Evolutionary conservation across 768 basidiomycete genomes (phyloP).

Genomic region (Macrocybe gigantea): DNA sequence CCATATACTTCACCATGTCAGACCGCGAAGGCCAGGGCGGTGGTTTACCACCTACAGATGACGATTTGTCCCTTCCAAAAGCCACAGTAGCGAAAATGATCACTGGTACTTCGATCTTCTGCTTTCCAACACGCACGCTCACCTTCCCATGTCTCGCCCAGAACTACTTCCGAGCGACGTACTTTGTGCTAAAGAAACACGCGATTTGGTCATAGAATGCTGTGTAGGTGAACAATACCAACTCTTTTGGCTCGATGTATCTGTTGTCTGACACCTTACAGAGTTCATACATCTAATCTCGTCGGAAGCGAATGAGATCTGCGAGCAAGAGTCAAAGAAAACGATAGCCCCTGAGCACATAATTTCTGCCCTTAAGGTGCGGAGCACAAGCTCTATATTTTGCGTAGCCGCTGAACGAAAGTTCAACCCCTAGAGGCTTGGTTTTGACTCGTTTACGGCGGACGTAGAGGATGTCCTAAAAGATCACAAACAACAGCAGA

Average conservation of each 20-base stretch:
- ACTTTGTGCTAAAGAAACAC: slow-evolving; percentile 90
- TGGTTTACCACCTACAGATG: slow-evolving; percentile 64
- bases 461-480: slow-evolving; percentile 92
- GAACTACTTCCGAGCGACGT: slow-evolving; percentile 88
- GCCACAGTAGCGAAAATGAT: slow-evolving; percentile 99
- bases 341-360: slow-evolving; percentile 99
- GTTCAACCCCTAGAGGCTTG: slow-evolving; percentile 58
- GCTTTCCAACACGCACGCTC: slow-evolving; percentile 9
- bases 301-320: slow-evolving; percentile 96
- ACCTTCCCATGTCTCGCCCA: slow-evolving; percentile 24
- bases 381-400: slow-evolving; percentile 11
- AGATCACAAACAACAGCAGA: slow-evolving; percentile 94
- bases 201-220: slow-evolving; percentile 95
- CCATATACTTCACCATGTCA: slow-evolving; percentile 54
- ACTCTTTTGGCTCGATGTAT: background rate
- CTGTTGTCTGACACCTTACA: slow-evolving; percentile 23
- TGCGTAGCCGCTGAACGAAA: slow-evolving; percentile 5
- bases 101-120: slow-evolving; percentile 44
- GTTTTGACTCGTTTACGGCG: slow-evolving; percentile 84
- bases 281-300: slow-evolving; percentile 99
- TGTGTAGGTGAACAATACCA: slow-evolving; percentile 86
- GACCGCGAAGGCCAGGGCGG: slow-evolving; percentile 78
- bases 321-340: slow-evolving; percentile 97
- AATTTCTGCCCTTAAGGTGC: slow-evolving; percentile 81
- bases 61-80: slow-evolving; percentile 92